Evolutionary conservation across 1,284 basidiomycete species (phyloP).

Genomic region (Takashimella tepidaria): DNA sequence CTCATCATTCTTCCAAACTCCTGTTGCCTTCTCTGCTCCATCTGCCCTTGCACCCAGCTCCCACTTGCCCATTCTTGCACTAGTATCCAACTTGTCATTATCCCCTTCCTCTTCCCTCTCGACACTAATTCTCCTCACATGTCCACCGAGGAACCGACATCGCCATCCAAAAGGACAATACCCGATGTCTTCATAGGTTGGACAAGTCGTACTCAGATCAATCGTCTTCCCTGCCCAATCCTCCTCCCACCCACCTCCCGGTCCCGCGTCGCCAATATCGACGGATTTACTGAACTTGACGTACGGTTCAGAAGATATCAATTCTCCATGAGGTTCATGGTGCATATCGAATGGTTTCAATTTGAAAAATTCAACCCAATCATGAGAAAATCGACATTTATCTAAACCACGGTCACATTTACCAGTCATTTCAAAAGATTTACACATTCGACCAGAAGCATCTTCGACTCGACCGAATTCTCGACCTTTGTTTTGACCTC

Average conservation of each 20-base stretch:
- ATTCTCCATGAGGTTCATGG: conserved; percentile 52
- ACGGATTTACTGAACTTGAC: conserved; percentile 37
- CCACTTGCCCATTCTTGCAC: conserved; percentile 7
- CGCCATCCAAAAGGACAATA: conserved; percentile 82
- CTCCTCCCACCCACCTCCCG: conserved; percentile 18
- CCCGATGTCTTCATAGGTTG: conserved; percentile 67
- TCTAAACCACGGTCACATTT: conserved; percentile 15
- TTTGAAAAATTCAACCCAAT: conserved; percentile 67
- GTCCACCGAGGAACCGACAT: conserved; percentile 83
- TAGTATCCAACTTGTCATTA: conserved; percentile 1
- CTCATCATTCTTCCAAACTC: conserved; percentile 54
- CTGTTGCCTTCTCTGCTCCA: conserved; percentile 52
- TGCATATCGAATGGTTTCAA: conserved; percentile 70
- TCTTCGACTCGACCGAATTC: conserved; percentile 21
- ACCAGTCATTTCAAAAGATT: conserved; percentile 35
- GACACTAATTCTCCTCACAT: no score
- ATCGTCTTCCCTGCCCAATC: conserved; percentile 29
- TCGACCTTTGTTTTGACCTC: conserved; percentile 56
- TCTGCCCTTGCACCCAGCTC: conserved; percentile 22
- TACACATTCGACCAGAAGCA: conserved; percentile 42
- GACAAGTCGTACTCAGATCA: conserved; percentile 54
- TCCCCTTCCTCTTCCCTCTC: no score
- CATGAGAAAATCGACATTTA: conserved; percentile 71
- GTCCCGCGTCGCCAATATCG: conserved; percentile 1
- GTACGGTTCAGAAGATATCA: conserved; percentile 54